Base-by-base conservation (phyloP, 2,329 filamentous ascomycete species). In the Penicillium sp. region DNA sequence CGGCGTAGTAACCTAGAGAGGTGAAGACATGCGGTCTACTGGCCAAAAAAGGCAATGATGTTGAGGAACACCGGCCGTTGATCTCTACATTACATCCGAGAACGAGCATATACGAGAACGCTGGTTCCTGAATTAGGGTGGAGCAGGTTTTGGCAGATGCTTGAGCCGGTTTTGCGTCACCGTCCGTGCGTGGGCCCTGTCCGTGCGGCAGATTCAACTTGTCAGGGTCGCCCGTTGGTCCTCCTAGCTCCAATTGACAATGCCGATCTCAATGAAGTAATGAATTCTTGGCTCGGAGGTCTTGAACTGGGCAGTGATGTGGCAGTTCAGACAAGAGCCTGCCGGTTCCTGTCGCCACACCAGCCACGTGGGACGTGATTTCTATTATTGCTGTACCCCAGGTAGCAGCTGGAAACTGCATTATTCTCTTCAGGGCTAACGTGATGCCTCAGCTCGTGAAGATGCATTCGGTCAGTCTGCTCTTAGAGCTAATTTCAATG, bases 91-190 rank as follows among this genome's bases (percentile, higher is more conserved):
- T 29, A 56, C 5, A 26, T 23, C 45, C 19, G 27, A 50, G 31
- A 23, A 14, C 27, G 39, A 42, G 39, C 19, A 42, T 42, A 42
- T 42, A 42, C 39, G 39, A 23, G 10, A 42, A 23, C 19, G 48
- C 3, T 27, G 33, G 52, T 53, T 58, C 55, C 55, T 60, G 55
- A 14, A 58, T 37, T 46, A 35, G 47, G 23, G 48, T 46, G 54
- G 58, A 60, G 51, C 58, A 60, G 54, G 58, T 57, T 60, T 58
- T 60, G 39, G 31, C 33, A 26, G n/a, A n/a, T 31, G 7, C n/a
- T 37, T 21, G 48, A 56, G 19, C 57, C 44, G 31, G 53, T 59
- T 59, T 56, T 59, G 21, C 25, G 21, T 19, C 43, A 33, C 21
- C 33, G 35, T 52, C 53, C 53, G 56, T 55, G 56, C 55, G 55